phyloP scores from a whole-genome alignment of 208 protist genomes.

The Naegleria gruberi region DNA sequence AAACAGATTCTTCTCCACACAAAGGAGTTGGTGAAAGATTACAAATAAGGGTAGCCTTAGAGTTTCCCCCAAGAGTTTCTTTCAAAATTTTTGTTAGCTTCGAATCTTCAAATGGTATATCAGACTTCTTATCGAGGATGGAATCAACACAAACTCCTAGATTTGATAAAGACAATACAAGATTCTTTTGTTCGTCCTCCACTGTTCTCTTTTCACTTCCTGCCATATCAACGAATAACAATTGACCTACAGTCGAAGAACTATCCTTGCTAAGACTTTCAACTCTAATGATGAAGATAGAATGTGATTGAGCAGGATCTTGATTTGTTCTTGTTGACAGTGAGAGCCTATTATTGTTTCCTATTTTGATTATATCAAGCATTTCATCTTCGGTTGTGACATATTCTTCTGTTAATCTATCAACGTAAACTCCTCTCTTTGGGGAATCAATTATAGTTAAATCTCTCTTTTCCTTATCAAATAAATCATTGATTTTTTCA shows the following conservation, averaged over 20 bases:
- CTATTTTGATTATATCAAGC: background rate
- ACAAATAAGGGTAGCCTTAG: slow-evolving; percentile 38
- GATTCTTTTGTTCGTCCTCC: slow-evolving; percentile 71
- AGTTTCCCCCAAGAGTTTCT: slow-evolving; percentile 56
- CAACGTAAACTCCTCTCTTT: background rate
- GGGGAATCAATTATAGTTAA: background rate
- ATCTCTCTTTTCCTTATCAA: background rate
- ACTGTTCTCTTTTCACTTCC: slow-evolving; percentile 70
- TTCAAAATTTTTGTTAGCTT: slow-evolving; percentile 67
- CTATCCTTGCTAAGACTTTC: too few species aligned
- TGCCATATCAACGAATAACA: slow-evolving; percentile 71
- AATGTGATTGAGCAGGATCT: background rate
- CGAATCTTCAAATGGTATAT: slow-evolving; percentile 60
- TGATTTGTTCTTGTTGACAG: background rate
- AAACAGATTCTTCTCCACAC: background rate
- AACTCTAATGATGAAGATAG: background rate
- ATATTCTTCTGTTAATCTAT: background rate
- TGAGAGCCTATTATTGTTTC: background rate
- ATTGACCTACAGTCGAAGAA: too few species aligned
- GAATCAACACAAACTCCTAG: slow-evolving; percentile 67
- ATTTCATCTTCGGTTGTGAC: background rate
- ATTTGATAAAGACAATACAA: slow-evolving; percentile 73
- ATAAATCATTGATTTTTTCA: slow-evolving; percentile 14
- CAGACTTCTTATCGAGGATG: slow-evolving; percentile 64
- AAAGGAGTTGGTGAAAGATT: background rate